These are phyloP conservation scores for Heimioporus sp. DNA, from an alignment of 768 basidiomycete species.

Conservation along the genomic window DNA sequence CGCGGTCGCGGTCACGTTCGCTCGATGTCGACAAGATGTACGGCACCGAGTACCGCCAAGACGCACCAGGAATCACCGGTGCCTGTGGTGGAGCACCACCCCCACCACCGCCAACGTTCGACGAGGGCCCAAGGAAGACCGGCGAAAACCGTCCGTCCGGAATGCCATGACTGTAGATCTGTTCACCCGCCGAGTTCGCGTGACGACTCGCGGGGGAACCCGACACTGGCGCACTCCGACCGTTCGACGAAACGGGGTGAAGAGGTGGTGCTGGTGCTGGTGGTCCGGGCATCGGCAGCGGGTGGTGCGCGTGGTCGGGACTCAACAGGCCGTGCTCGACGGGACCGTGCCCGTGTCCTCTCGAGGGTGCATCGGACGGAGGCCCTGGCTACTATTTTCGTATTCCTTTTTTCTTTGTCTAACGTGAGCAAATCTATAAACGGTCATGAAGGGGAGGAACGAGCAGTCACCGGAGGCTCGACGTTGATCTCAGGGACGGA, in stretches of 20 bases:
- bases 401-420: no score
- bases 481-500: slow-evolving; percentile 33
- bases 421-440: slow-evolving; percentile 14
- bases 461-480: slow-evolving; percentile 28
- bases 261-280: no score
- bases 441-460: background rate
- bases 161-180: slow-evolving; percentile 8
- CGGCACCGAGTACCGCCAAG: slow-evolving; percentile 6
- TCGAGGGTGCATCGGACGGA: slow-evolving; percentile 32
- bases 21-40: no score
- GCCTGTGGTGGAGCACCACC: slow-evolving; percentile 12
- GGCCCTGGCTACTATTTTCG: slow-evolving; percentile 26
- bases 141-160: slow-evolving; percentile 12
- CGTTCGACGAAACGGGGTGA: slow-evolving; percentile 1
- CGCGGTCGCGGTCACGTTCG: no score
- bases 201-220: slow-evolving; percentile 8
- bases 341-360: slow-evolving; percentile 12
- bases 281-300: slow-evolving; percentile 26
- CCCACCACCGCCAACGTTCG: background rate
- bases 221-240: slow-evolving; percentile 16
- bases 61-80: slow-evolving; percentile 18
- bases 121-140: slow-evolving; percentile 5
- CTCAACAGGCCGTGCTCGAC: slow-evolving; percentile 20
- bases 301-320: slow-evolving; percentile 30
- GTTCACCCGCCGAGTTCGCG: slow-evolving; percentile 9